These are phyloP conservation scores for Malbranchea zuffiana DNA, from an alignment of 2,329 filamentous ascomycete genomes.

Conservation along the genomic window DNA sequence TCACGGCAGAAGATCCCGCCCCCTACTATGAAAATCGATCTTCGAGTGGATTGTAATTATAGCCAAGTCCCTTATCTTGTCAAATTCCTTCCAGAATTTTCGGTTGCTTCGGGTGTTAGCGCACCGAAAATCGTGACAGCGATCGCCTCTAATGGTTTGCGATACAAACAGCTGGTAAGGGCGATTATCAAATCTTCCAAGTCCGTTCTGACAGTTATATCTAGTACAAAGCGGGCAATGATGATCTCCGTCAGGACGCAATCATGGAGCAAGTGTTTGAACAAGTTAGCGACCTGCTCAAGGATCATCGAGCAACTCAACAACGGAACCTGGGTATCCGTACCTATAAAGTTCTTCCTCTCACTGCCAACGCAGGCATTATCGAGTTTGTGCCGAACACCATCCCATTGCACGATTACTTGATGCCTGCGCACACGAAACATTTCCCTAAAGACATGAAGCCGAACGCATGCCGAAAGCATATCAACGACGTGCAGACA, in stretches of 20 bases:
- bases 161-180: constrained; percentile 71
- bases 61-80: constrained; percentile 61
- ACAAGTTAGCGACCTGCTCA: constrained; percentile 81
- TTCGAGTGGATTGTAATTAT: constrained; percentile 66
- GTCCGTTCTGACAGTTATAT: not conserved
- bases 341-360: constrained; percentile 91
- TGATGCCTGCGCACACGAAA: constrained; percentile 78
- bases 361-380: constrained; percentile 73
- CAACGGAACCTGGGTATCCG: constrained; percentile 82
- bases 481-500: constrained; percentile 62
- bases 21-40: constrained; percentile 73
- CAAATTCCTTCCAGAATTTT: constrained; percentile 63
- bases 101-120: constrained; percentile 80
- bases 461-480: constrained; percentile 61
- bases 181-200: too few species aligned
- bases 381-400: constrained; percentile 97
- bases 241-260: constrained; percentile 91
- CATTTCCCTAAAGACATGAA: constrained; percentile 82
- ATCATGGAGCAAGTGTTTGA: constrained; percentile 99
- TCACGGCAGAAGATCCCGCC: constrained; percentile 64
- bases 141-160: constrained; percentile 62
- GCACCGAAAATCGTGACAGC: constrained; percentile 88
- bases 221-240: constrained; percentile 82
- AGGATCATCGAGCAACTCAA: constrained; percentile 73
- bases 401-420: constrained; percentile 78